Evolutionary conservation across 1,284 basidiomycete species (phyloP), one percentile per base, ranked within the genome.

Genomic region (Phylloboletellus chloephorus): DNA sequence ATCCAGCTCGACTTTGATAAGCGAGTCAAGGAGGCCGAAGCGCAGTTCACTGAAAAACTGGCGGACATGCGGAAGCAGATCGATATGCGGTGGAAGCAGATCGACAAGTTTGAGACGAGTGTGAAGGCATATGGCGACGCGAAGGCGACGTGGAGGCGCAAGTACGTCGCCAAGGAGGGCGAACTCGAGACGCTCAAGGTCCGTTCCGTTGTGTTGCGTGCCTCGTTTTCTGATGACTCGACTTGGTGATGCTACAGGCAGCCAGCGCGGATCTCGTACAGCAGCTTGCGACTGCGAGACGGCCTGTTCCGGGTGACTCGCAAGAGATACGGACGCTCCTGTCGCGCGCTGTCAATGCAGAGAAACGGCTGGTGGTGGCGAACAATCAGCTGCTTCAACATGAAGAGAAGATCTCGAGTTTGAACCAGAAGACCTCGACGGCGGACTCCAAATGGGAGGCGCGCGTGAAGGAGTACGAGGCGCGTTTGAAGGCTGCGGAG

Each of bases 381-480:
- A 82, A 86, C 57, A 89, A 92, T 50, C 89, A 94, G 57, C 72
- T 96, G 3, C 63, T 79, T 0, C 73, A 79, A 20, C 79, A 87
- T 2, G 94, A 98, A 60, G 88, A 92, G 60, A 83, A 86, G 61
- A 73, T 95, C 37, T 77, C 82, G 0, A 64, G 72, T 30, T 73
- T 86, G 60, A 84, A 83, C 52, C 73, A 79, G 63, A 85, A 80
- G 67, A 82, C 74, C 22, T 67, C 72, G 0, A 68, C 66, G 0
- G 83, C 87, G 0, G 91, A 92, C 57, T 69, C 63, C 47, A 96
- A 90, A 65, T 97, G 91, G 92, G 94, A 94, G 57, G 90, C 82
- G 0, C 73, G 93, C 11, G 87, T 96, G 35, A 86, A 84, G 61
- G 93, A 97, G 66, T 92, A 93, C 54, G 93, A 98, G 66, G 61